Percentiles rank a stretch among this genome's conserved stretches.
phyloP scores from a whole-genome alignment of 78 protist species.

The Bodo saltans region DNA sequence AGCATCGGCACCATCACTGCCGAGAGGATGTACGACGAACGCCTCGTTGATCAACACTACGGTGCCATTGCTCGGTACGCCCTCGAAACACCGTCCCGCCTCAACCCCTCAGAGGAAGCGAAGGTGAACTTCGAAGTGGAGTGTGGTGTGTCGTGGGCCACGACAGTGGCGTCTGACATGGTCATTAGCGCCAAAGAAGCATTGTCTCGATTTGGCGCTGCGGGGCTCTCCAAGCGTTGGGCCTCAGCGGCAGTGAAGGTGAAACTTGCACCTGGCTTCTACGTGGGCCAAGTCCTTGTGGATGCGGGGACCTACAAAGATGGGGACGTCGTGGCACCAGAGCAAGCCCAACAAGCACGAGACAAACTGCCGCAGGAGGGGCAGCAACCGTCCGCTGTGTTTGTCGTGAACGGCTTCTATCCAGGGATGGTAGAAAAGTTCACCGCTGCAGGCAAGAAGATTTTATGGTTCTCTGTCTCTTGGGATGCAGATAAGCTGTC shows the following conservation, averaged over 20 bases:
- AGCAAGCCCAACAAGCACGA: no score
- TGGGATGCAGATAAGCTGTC: slow-evolving; percentile 15
- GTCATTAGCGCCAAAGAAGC: slow-evolving; percentile 23
- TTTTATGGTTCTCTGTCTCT: slow-evolving; percentile 21
- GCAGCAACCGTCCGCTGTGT: no score
- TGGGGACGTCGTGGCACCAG: slow-evolving; percentile 37
- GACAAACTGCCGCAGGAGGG: no score
- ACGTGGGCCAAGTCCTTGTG: slow-evolving; percentile 26
- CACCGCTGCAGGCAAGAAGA: background rate
- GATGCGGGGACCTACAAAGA: no score
- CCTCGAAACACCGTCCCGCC: background rate
- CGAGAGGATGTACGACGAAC: slow-evolving; percentile 4
- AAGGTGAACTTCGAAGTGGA: background rate
- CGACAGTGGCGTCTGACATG: background rate
- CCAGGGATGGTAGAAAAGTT: slow-evolving; percentile 23
- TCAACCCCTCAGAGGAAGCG: background rate
- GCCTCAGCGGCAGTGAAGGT: background rate
- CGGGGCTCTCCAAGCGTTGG: slow-evolving; percentile 3
- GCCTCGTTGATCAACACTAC: slow-evolving; percentile 29
- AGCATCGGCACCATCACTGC: slow-evolving; percentile 4
- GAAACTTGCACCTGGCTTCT: slow-evolving; percentile 46
- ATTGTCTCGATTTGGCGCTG: background rate
- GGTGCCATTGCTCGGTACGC: slow-evolving; percentile 13
- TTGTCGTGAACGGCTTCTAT: slow-evolving; percentile 45
- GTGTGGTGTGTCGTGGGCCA: slow-evolving; percentile 18